Percentiles rank a stretch among this genome's conserved stretches.
Evolutionary conservation across 257 asterid species (phyloP).

Genomic region (Rehmannia glutinosa): DNA sequence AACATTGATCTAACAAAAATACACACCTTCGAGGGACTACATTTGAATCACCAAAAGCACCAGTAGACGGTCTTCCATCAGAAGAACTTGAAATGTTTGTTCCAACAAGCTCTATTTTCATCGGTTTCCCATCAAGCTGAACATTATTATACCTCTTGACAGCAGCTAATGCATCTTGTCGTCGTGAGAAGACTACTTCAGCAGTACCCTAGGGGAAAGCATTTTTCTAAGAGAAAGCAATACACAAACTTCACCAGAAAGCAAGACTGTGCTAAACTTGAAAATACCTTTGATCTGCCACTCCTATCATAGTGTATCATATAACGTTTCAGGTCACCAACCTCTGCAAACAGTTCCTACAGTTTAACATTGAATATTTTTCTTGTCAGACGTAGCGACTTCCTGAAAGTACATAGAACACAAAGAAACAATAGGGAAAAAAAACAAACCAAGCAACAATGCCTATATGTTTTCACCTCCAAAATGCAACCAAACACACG

Average conservation of each 20-base stretch:
- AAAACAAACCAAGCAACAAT: neutral
- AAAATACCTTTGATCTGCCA: slow-evolving; percentile 90
- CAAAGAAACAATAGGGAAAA: neutral
- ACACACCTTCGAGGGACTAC: slow-evolving; percentile 43
- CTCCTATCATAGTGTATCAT: slow-evolving; percentile 81
- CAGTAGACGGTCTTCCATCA: slow-evolving; percentile 29
- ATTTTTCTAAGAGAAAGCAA: slow-evolving; percentile 25
- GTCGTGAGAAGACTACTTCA: slow-evolving; percentile 61
- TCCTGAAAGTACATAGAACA: slow-evolving; percentile 3
- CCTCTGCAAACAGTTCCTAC: slow-evolving; percentile 92
- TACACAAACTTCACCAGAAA: slow-evolving; percentile 23
- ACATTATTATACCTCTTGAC: slow-evolving; percentile 46
- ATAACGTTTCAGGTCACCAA: slow-evolving; percentile 79
- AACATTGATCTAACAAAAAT: neutral
- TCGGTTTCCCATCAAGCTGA: slow-evolving; percentile 71
- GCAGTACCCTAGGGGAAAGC: slow-evolving; percentile 78
- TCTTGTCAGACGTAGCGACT: slow-evolving; percentile 2
- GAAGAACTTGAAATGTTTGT: slow-evolving; percentile 33
- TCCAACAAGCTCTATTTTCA: slow-evolving; percentile 62
- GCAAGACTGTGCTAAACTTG: slow-evolving; percentile 21
- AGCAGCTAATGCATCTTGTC: slow-evolving; percentile 80
- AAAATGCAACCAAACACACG: neutral
- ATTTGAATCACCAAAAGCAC: slow-evolving; percentile 29
- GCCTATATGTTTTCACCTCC: neutral
- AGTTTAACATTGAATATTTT: neutral